Conservation (phyloP, 2,329 filamentous ascomycete genomes). For the Bipolaris oryzae region DNA sequence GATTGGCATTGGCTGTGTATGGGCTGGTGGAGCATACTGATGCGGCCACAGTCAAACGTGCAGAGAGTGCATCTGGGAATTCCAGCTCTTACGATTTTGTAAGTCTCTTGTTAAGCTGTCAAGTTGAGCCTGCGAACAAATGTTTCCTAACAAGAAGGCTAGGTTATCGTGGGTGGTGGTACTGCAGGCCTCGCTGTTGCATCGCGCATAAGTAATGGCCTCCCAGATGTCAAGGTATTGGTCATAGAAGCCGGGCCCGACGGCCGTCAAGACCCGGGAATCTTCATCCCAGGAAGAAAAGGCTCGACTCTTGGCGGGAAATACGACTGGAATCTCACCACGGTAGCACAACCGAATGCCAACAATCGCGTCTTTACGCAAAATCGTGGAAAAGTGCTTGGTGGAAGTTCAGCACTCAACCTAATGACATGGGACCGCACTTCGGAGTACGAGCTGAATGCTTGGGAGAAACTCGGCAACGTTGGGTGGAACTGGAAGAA, state of each 20-base stretch:
- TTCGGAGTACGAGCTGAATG: constrained; percentile 37
- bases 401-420: constrained; percentile 56
- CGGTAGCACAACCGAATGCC: constrained; percentile 49
- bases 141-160: not conserved
- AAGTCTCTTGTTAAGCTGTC: not conserved
- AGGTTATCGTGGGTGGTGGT: constrained; percentile 34
- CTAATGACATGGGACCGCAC: constrained; percentile 47
- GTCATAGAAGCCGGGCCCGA: constrained; percentile 41
- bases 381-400: constrained; percentile 56
- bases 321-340: constrained; percentile 53
- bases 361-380: constrained; percentile 51
- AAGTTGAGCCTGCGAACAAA: not conserved
- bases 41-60: constrained; percentile 1
- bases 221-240: constrained; percentile 29
- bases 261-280: constrained; percentile 34
- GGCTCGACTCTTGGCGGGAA: constrained; percentile 36
- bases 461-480: constrained; percentile 40
- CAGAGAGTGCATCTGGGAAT: not conserved
- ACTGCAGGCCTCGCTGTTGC: constrained; percentile 40
- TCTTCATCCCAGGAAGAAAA: constrained; percentile 35
- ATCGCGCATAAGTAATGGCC: constrained; percentile 42
- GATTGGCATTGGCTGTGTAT: constrained; percentile 4
- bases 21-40: constrained; percentile 8
- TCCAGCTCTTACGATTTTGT: constrained; percentile 13
- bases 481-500: constrained; percentile 43